Evolutionary conservation across 805 yeast genomes (phyloP), one percentile per base, ranked within the genome.

Genomic region (Lipomyces mesembrius): DNA sequence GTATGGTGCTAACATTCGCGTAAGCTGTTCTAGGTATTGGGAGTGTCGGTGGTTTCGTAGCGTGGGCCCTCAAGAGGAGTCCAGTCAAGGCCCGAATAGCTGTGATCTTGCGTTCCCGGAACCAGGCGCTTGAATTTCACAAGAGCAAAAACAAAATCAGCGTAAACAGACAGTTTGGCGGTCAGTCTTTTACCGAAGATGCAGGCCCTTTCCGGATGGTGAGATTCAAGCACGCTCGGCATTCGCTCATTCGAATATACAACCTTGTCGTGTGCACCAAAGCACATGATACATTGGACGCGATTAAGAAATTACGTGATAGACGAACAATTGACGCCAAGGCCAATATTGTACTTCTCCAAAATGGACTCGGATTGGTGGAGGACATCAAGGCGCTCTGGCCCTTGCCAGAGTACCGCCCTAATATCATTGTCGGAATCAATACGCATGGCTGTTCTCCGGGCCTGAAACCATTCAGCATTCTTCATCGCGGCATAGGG

Each of bases 321-420:
- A 43, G 55, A 7, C 49, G 49, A 43, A 43, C 49, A 43, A 64
- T 64, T 35, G 51, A 46, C 20, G 46, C 60, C 17, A 6, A 27
- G n/a, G 43, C 68, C 17, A 67, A 57, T n/a, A 37, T 67, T n/a
- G 52, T 93, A 57, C 76, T 93, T 27, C 72, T 93, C n/a, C 98
- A 91, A 64, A 91, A 95, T 76, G 99, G 92, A 0, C 82, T 92
- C 81, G 98, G 98, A 9, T 81, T 85, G 54, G 75, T 83, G 6
- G 90, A 84, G 12, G 81, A 82, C 64, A 72, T 91, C 11, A 75
- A 77, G 1, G n/a, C 78, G 27, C 77, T 86, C 7, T 90, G 94
- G 92, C 85, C 85, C 3, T 73, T 77, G 2, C 61, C 67, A 1
- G 72, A 69, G 0, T 56, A 68, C 0, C 75, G 85, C 62, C 97